These are phyloP conservation scores for Malania oleifera DNA, from an alignment of 164 flowering plant species.

Conservation along the genomic window DNA sequence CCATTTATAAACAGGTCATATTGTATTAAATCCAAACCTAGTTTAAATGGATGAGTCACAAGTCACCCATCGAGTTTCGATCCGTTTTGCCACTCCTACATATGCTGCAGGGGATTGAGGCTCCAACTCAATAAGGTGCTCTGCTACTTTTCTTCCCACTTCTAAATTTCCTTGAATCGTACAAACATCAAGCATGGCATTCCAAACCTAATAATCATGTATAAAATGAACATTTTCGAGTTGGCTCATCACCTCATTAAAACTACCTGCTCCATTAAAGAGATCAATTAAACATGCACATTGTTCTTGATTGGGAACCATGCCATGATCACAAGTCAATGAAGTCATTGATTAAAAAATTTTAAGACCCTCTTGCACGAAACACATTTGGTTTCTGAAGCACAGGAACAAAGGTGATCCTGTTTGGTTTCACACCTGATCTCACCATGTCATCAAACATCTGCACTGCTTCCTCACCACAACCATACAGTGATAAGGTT, in stretches of 20 bases:
- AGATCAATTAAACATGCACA: slow-evolving; percentile 65
- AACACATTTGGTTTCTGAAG: slow-evolving; percentile 60
- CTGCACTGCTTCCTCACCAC: slow-evolving; percentile 42
- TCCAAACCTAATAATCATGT: slow-evolving; percentile 51
- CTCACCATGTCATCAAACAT: slow-evolving; percentile 45
- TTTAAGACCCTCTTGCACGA: slow-evolving; percentile 50
- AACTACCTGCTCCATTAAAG: slow-evolving; percentile 55
- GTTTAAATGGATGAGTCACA: too few relatives aligned
- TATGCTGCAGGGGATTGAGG: slow-evolving; percentile 52
- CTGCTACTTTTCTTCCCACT: slow-evolving; percentile 47
- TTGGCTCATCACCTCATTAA: slow-evolving; percentile 33
- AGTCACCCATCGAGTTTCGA: too few relatives aligned
- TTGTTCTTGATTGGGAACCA: slow-evolving; percentile 57
- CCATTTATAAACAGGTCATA: too few relatives aligned
- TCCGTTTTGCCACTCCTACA: too few relatives aligned
- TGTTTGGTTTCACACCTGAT: slow-evolving; percentile 42
- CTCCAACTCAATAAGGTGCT: slow-evolving; percentile 46
- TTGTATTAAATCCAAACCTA: too few relatives aligned
- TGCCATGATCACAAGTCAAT: slow-evolving; percentile 27
- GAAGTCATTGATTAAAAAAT: slow-evolving; percentile 48
- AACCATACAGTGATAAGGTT: slow-evolving; percentile 69
- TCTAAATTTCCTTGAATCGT: slow-evolving; percentile 51
- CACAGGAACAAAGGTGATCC: slow-evolving; percentile 46
- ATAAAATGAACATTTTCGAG: slow-evolving; percentile 43
- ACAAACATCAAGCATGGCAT: slow-evolving; percentile 55